Evolutionary conservation across 441 rosid genomes (phyloP).

Genomic region (Lepidium campestre): DNA sequence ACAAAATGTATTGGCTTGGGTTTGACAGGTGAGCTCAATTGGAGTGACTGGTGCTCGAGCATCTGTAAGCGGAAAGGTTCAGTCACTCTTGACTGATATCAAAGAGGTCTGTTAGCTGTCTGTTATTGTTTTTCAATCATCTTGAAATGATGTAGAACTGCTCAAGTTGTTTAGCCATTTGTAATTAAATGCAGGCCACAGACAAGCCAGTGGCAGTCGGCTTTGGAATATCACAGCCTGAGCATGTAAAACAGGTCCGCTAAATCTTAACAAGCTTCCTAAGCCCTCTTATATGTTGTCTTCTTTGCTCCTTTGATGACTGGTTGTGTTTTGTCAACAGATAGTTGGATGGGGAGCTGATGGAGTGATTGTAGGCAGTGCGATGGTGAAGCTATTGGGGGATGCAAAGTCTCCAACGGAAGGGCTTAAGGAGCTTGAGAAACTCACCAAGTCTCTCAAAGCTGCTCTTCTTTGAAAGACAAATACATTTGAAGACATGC

Average conservation of each 20-base stretch:
- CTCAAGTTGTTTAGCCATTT: background rate
- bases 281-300: background rate
- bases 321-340: constrained; percentile 29
- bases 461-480: constrained; percentile 50
- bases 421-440: constrained; percentile 63
- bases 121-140: background rate
- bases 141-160: background rate
- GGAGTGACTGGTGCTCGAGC: constrained; percentile 95
- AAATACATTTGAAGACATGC: background rate
- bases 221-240: constrained; percentile 90
- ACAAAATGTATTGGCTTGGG: constrained; percentile 3
- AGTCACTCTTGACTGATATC: constrained; percentile 62
- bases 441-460: constrained; percentile 54
- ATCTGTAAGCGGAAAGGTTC: constrained; percentile 67
- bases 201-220: constrained; percentile 87
- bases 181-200: constrained; percentile 44
- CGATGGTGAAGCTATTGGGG: constrained; percentile 66
- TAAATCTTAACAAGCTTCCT: background rate
- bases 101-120: constrained; percentile 35
- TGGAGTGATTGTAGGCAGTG: constrained; percentile 87
- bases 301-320: background rate
- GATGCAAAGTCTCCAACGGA: constrained; percentile 75
- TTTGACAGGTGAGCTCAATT: constrained; percentile 69
- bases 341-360: constrained; percentile 85
- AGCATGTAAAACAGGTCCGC: constrained; percentile 77